Percentiles rank a stretch among this genome's conserved stretches.
These are phyloP conservation scores for Triangularia setosa DNA, from an alignment of 2,329 filamentous ascomycete genomes.

Conservation along the genomic window DNA sequence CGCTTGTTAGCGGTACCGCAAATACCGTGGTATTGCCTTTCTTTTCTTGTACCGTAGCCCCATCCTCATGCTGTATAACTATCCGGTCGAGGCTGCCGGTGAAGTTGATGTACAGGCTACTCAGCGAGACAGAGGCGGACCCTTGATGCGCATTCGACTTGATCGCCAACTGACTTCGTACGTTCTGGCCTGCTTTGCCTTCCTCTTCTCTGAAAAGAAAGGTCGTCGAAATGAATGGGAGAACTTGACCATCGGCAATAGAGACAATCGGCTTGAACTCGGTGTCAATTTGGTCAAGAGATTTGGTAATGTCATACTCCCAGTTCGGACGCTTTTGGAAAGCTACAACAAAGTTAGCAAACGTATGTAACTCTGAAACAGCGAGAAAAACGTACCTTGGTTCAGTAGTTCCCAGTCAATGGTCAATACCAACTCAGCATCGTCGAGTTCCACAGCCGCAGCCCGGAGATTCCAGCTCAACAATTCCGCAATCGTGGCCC, in stretches of 20 bases:
- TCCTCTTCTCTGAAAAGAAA: constrained; percentile 58
- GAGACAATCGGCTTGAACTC: constrained; percentile 47
- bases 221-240: constrained; percentile 32
- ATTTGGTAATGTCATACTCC: constrained; percentile 58
- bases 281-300: constrained; percentile 47
- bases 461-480: constrained; percentile 58
- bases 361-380: neutral
- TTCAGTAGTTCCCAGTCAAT: constrained; percentile 64
- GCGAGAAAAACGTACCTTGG: constrained; percentile 41
- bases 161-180: constrained; percentile 55
- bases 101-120: constrained; percentile 51
- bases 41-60: constrained; percentile 10
- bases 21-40: constrained; percentile 26
- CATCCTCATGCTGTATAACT: constrained; percentile 42
- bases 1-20: constrained; percentile 28
- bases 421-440: constrained; percentile 54
- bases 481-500: constrained; percentile 57
- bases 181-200: constrained; percentile 58
- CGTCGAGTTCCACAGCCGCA: constrained; percentile 50
- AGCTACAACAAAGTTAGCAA: constrained; percentile 34
- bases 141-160: constrained; percentile 52
- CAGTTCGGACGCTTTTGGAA: constrained; percentile 54
- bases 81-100: constrained; percentile 56
- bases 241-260: constrained; percentile 42
- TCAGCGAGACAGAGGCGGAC: constrained; percentile 49